phyloP scores from a whole-genome alignment of 495 filamentous ascomycete species.

The Daldinia grandis region DNA sequence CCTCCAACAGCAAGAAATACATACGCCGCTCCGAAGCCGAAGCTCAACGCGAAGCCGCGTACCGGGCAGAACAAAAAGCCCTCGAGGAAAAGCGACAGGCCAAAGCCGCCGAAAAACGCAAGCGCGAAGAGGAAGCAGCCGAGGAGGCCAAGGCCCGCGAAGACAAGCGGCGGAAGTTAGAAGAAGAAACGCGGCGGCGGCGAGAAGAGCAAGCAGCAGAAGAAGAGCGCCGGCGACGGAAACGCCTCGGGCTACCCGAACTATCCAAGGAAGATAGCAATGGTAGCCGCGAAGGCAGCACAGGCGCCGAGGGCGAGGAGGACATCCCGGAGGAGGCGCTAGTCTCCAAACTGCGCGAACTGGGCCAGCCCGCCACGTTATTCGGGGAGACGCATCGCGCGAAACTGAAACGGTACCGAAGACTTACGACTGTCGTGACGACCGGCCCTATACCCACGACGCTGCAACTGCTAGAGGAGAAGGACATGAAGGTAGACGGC shows the following conservation, averaged over 20 bases:
- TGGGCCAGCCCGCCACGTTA: conserved; percentile 75
- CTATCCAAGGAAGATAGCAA: conserved; percentile 53
- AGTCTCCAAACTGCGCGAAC: conserved; percentile 66
- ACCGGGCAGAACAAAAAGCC: conserved; percentile 78
- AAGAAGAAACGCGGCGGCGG: conserved; percentile 75
- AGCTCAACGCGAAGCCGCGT: conserved; percentile 80
- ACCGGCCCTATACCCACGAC: conserved; percentile 71
- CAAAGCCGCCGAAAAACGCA: conserved; percentile 76
- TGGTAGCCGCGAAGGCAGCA: conserved; percentile 14
- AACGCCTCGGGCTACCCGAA: conserved; percentile 73
- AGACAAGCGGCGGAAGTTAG: conserved; percentile 79
- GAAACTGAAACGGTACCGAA: conserved; percentile 73
- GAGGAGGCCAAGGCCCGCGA: conserved; percentile 72
- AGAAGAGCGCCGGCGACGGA: conserved; percentile 59
- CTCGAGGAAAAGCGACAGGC: conserved; percentile 73
- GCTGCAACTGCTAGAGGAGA: conserved; percentile 77
- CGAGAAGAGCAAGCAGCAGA: conserved; percentile 77
- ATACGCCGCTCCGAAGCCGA: conserved; percentile 87
- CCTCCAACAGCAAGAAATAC: conserved; percentile 70
- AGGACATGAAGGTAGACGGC: conserved; percentile 81
- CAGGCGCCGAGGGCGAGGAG: conserved; percentile 51
- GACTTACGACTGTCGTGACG: conserved; percentile 60
- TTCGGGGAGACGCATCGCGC: conserved; percentile 85
- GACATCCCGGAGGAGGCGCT: conserved; percentile 81
- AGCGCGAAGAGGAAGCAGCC: conserved; percentile 87